Evolutionary conservation across 441 rosid genomes (phyloP), one percentile per base, ranked within the genome.

Genomic region (Biscutella auriculata): DNA sequence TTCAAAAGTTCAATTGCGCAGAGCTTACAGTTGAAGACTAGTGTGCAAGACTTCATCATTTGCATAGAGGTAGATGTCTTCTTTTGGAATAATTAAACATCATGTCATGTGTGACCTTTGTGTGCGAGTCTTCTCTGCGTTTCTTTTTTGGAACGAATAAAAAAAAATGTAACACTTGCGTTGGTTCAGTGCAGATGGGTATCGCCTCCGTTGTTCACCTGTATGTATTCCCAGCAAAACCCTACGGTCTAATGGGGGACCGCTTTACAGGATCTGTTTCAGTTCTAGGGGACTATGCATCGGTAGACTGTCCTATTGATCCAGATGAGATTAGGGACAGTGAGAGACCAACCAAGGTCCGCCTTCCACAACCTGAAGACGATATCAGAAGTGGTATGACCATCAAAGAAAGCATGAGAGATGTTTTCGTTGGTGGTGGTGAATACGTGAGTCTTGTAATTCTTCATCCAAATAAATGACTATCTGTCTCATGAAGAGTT

Each of bases 291-390:
- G 99, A 94, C 73, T 94, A 94, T 82, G 95, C 80, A 46, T 83
- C 96, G 48, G 85, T 82, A 21, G 99, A 88, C 70, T 90, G 90
- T 65, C 95, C 97, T 41, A 63, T 84, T 52, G 99, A 90, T 77
- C 97, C 99, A 40, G 97, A 90, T 61, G 99, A 91, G 83, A 77
- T 94, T 65, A 78, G 99, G 76, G 99, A 95, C 75, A 84, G 95
- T 71, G 95, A 95, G 74, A 81, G 97, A 56, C 97, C 88, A 50
- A 95, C 93, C n/a, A 95, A 95, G 70, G 63, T 88, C 53, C 97
- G 95, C 44, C 87, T 88, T 37, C 97, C 96, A 8, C 93, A 83
- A 69, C 97, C 95, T 55, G 88, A 84, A 53, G 37, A 61, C 53
- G 84, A 84, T 70, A 73, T 62, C 47, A 82, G 73, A 77, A 82